These are phyloP conservation scores for Suhomyces emberorum DNA, from an alignment of 805 yeast species.

Conservation along the genomic window DNA sequence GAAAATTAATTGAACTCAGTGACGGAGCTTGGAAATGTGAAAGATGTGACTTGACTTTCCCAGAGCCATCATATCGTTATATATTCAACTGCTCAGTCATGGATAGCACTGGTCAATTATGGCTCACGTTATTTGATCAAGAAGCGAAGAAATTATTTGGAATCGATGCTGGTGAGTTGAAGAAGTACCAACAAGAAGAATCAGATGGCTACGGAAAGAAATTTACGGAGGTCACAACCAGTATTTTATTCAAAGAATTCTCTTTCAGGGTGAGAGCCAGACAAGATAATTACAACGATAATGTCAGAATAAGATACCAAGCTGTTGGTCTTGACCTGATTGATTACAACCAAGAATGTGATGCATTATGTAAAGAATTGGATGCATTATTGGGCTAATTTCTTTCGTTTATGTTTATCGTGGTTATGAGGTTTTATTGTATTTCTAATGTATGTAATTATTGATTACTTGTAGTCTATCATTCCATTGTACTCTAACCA, in stretches of 20 bases:
- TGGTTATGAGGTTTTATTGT: neutral
- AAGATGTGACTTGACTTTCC: conserved; percentile 70
- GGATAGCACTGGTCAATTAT: conserved; percentile 78
- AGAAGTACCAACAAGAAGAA: conserved; percentile 30
- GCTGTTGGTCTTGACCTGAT: conserved; percentile 52
- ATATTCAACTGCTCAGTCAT: conserved; percentile 71
- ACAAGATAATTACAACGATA: conserved; percentile 81
- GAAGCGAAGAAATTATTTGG: conserved; percentile 71
- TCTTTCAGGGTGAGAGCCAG: conserved; percentile 77
- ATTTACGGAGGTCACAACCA: conserved; percentile 43
- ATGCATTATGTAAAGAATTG: conserved; percentile 48
- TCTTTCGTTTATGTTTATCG: neutral
- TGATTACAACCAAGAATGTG: conserved; percentile 59
- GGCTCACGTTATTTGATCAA: conserved; percentile 86
- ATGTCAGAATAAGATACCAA: conserved; percentile 70
- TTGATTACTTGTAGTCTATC: conserved; percentile 31
- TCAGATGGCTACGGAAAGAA: conserved; percentile 36
- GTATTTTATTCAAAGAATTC: conserved; percentile 62
- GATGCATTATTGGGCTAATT: conserved; percentile 28
- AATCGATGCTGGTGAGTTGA: conserved; percentile 61
- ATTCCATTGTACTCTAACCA: conserved; percentile 64
- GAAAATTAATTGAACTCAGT: conserved; percentile 74
- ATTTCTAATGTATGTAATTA: neutral
- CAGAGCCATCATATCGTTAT: conserved; percentile 74
- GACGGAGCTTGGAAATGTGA: conserved; percentile 89